Evolutionary conservation across 306 rosid genomes (phyloP).

Genomic region (Sindora glabra): DNA sequence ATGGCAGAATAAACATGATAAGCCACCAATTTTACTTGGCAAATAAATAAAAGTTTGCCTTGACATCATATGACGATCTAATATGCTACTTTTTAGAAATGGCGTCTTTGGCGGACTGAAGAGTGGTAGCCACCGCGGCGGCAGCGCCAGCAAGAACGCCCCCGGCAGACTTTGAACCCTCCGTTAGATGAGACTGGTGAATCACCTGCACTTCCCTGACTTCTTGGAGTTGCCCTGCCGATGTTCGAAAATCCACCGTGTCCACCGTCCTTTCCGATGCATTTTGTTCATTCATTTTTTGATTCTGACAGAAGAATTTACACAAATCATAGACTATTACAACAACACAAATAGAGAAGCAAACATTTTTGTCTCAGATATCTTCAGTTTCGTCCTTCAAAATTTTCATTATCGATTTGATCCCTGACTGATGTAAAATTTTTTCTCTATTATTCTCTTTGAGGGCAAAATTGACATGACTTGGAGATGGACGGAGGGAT

Average conservation of each 20-base stretch:
- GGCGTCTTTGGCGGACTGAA: constrained; percentile 57
- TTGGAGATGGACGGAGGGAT: too few species aligned
- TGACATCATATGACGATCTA: neutral
- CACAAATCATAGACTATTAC: neutral
- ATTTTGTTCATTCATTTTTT: neutral
- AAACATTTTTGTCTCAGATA: too few species aligned
- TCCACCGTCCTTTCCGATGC: constrained; percentile 39
- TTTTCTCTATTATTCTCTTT: too few species aligned
- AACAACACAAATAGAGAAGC: neutral
- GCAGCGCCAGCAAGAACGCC: constrained; percentile 51
- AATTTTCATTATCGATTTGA: too few species aligned
- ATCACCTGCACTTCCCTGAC: constrained; percentile 40
- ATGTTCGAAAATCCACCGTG: constrained; percentile 38
- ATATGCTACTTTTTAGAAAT: constrained; percentile 22
- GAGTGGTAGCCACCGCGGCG: constrained; percentile 35
- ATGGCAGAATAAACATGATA: neutral
- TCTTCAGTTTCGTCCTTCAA: too few species aligned
- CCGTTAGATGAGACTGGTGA: constrained; percentile 35
- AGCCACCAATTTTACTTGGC: too few species aligned
- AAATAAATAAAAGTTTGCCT: neutral
- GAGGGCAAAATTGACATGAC: too few species aligned
- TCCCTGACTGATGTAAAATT: too few species aligned
- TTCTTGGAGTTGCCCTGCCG: constrained; percentile 40
- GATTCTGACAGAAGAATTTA: constrained; percentile 1
- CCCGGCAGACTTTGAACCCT: constrained; percentile 26